Conservation (phyloP, 2,329 filamentous ascomycete genomes). For the Bimuria novae-zelandiae region DNA sequence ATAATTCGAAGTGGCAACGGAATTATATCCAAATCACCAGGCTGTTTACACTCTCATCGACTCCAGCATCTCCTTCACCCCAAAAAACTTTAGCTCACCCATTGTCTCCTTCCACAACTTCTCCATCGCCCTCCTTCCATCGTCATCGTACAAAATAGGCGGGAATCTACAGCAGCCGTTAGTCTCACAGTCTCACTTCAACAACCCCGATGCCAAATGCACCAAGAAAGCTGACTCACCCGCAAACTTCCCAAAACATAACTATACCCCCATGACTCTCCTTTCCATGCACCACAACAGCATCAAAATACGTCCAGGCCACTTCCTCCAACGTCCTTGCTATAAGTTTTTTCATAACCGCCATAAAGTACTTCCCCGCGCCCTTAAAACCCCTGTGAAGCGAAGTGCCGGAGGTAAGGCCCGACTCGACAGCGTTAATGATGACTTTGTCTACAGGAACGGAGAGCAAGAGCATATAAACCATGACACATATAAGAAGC, state of each 20-base stretch:
- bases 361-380: constrained; percentile 21
- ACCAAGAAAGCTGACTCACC: constrained; percentile 43
- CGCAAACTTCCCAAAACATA: constrained; percentile 53
- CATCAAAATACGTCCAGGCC: constrained; percentile 56
- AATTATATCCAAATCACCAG: too few relatives aligned
- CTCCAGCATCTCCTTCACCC: not conserved
- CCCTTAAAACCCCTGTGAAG: constrained; percentile 33
- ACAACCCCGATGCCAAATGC: too few relatives aligned
- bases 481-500: constrained; percentile 22
- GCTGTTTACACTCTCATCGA: not conserved
- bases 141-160: constrained; percentile 1
- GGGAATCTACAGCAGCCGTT: not conserved
- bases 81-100: not conserved
- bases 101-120: constrained; percentile 9
- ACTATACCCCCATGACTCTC: constrained; percentile 59
- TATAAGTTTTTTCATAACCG: constrained; percentile 21
- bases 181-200: not conserved
- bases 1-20: too few relatives aligned
- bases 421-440: constrained; percentile 56
- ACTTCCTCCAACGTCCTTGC: constrained; percentile 46
- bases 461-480: constrained; percentile 18
- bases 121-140: constrained; percentile 5
- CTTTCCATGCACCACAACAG: constrained; percentile 50
- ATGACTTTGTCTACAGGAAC: constrained; percentile 30
- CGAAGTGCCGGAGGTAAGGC: constrained; percentile 50